phyloP scores from a whole-genome alignment of 768 basidiomycete genomes.

The Hygrocybe coccinea region DNA sequence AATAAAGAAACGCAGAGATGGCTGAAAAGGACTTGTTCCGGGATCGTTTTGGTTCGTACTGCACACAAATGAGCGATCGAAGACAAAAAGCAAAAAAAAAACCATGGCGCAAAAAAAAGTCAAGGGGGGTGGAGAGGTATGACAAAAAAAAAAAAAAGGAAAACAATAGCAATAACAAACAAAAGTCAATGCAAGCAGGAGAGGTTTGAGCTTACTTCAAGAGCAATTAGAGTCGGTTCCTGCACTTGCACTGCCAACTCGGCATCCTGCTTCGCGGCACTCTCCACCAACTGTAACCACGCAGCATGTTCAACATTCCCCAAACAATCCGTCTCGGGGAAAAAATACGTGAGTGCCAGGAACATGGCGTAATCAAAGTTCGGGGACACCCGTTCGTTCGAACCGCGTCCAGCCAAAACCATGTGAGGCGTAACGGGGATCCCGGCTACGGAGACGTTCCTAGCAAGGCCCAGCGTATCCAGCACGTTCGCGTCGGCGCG shows the following conservation, averaged over 20 bases:
- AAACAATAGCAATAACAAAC: background rate
- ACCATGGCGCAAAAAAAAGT: too few relatives aligned
- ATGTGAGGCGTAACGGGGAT: conserved; percentile 66
- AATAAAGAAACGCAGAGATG: conserved; percentile 65
- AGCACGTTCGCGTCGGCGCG: conserved; percentile 52
- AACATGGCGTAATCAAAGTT: conserved; percentile 62
- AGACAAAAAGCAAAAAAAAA: too few relatives aligned
- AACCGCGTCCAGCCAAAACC: conserved; percentile 69
- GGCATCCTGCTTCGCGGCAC: conserved; percentile 32
- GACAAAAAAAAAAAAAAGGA: too few relatives aligned
- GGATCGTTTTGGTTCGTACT: conserved; percentile 53
- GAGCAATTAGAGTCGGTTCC: conserved; percentile 41
- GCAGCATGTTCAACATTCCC: conserved; percentile 53
- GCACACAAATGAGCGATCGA: background rate
- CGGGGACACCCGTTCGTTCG: conserved; percentile 45
- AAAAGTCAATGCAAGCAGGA: conserved; percentile 8
- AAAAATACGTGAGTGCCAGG: conserved; percentile 78
- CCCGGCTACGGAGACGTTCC: conserved; percentile 56
- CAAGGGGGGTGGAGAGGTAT: too few relatives aligned
- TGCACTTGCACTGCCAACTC: conserved; percentile 27
- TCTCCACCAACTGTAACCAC: conserved; percentile 56
- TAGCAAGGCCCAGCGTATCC: conserved; percentile 48
- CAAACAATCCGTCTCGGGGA: conserved; percentile 69
- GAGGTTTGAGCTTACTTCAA: conserved; percentile 36
- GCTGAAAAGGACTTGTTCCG: conserved; percentile 47